Base-by-base conservation (phyloP, 1,284 basidiomycete species). In the Cutaneotrichosporon cutaneum region DNA sequence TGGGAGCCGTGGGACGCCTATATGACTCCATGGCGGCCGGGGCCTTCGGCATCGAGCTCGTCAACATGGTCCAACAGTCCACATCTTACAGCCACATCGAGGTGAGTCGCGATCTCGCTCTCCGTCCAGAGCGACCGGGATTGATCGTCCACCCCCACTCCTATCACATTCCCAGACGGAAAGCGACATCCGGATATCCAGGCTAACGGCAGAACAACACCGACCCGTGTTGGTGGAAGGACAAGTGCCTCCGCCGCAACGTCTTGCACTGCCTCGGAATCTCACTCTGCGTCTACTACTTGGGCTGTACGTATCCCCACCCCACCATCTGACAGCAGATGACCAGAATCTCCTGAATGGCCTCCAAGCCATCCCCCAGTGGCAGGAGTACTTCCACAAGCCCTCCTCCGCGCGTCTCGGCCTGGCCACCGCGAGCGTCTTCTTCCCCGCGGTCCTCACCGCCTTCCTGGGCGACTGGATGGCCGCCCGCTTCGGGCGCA, bases 311-410 rank as follows among this genome's bases (percentile, higher is more conserved):
- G 63, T 59, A 6, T 4, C 26, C 27, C 6, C 11, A 48, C 16
- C 27, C 4, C 10, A 2, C 18, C 24, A 30, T 21, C 22, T 50
- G 22, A 36, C 21, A 13, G 11, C 18, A 52, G 51, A 73, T 51
- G 70, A 73, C 58, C 66, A 67, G 39, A 60, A 58, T 18, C 60
- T 73, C 0, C 60, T 72, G 7, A 70, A 62, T 26, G 71, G 68
- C 59, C 54, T 70, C 27, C 67, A 68, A 32, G 58, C 68, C 4
- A 53, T 70, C 10, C 68, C 67, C 0, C 54, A 54, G 33, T 73
- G 71, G 71, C 62, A 68, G 24, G 60, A 52, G 14, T 73, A 70
- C 65, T 73, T 73, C 52, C 47, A 63, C 27, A 39, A 59, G 2
- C 72, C 72, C 3, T 55, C 54, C 11, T 60, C 68, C 22, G 59